Evolutionary conservation across 208 protist genomes (phyloP), one percentile per base, ranked within the genome.

Genomic region (Strigomonas oncopelti): DNA sequence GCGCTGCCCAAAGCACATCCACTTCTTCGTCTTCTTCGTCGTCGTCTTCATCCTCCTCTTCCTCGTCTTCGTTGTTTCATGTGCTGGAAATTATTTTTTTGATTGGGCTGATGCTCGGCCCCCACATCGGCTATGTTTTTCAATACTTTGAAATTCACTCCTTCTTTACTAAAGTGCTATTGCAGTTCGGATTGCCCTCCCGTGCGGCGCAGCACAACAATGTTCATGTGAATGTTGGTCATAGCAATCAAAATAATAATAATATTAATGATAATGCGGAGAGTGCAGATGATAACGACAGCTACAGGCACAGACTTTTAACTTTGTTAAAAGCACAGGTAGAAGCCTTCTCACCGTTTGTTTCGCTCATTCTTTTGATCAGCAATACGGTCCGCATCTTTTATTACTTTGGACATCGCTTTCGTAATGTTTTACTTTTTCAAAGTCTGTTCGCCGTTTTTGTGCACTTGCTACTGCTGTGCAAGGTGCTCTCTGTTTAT

Each of bases 311-410:
- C n/a, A n/a, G n/a, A n/a, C n/a, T n/a, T n/a, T n/a, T n/a, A n/a
- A n/a, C n/a, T n/a, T n/a, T n/a, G 14, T 61, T 28, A 4, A 78
- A 61, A 9, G 51, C 68, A 29, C 82, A 79, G 64, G 69, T 81
- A 27, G 77, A 80, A 3, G 88, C 85, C 34, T 94, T 91, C 61
- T 75, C 88, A 0, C 71, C 77, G 0, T 27, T 92, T 27, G 86
- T 92, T 0, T 94, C 89, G 7, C 58, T 92, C 3, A 92, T 94
- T 55, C 60, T 94, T 0, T 66, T 94, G 13, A 68, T 67, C 0
- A 91, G 90, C 69, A 91, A 95, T 76, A 90, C 78, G 1, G 69
- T 92, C 14, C 87, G 90, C 22, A 74, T 95, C 32, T 80, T 85
- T 48, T 95, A 92, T 55, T 95, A 72, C 63, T 46, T 91, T 27